Conservation (phyloP, 495 filamentous ascomycete genomes). For the Neurospora hispaniola region DNA sequence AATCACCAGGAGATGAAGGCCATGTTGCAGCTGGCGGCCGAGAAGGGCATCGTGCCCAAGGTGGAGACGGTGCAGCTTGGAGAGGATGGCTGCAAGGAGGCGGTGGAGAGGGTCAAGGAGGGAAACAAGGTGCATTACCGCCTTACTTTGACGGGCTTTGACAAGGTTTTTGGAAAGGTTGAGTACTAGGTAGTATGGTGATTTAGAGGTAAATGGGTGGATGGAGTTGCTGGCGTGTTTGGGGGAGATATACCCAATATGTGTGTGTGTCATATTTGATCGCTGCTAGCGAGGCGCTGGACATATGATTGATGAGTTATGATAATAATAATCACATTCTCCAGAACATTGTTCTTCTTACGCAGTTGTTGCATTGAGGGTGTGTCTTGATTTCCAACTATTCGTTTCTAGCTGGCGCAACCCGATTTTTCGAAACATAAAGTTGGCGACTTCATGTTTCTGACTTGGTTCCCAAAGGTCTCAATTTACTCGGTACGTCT, state of each 20-base stretch:
- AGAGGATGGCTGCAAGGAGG: conserved; percentile 61
- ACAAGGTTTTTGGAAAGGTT: conserved; percentile 29
- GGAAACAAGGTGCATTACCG: conserved; percentile 44
- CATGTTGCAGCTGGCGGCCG: conserved; percentile 66
- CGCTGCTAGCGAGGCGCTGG: neutral
- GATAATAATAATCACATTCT: neutral
- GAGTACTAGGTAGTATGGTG: neutral
- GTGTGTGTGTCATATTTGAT: neutral
- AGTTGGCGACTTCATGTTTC: too few species aligned
- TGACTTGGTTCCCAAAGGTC: too few species aligned
- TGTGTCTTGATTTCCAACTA: neutral
- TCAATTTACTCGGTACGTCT: too few species aligned
- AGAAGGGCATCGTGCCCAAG: conserved; percentile 62
- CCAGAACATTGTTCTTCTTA: neutral
- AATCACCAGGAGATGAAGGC: conserved; percentile 58
- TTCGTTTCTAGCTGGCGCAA: too few species aligned
- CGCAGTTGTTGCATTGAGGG: neutral
- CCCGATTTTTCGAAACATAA: too few species aligned
- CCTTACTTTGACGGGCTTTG: conserved; percentile 42
- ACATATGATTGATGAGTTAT: neutral
- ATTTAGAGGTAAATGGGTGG: neutral
- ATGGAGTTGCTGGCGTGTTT: neutral
- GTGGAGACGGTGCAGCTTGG: conserved; percentile 62
- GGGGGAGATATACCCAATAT: neutral
- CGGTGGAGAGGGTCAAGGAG: conserved; percentile 54